Base-by-base conservation (phyloP, 371 early-diverging fungal genomes). In the Batrachochytrium dendrobatidis region DNA sequence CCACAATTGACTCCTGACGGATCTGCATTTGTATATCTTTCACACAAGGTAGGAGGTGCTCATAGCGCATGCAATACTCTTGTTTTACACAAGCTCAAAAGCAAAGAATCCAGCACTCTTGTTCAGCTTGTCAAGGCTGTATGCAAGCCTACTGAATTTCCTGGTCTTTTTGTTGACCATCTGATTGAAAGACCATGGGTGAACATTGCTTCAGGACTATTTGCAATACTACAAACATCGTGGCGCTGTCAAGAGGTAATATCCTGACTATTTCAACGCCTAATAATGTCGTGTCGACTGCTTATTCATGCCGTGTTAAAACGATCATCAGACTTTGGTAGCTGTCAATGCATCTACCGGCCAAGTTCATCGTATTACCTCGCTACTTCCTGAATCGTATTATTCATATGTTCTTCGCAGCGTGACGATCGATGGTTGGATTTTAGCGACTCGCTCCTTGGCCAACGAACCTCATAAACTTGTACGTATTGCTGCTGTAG, bases 1-100 rank as follows among this genome's bases (percentile, higher is more conserved):
- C 39, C 39, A n/a, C 39, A n/a, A 15, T n/a, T 39, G 15, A 39
- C 15, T n/a, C 39, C 39, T n/a, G 39, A 39, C 39, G 39, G 54
- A 17, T 26, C 46, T 15, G 46, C 18, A 12, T 5, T 26, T 31
- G 55, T 79, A 20, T 86, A 76, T 60, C 55, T 86, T 33, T 71
- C 76, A 1, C 79, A 79, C 34, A 29, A 54, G 0, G 56, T 70
- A 26, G 82, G 83, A 8, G 86, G 86, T 6, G 77, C 86, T 17
- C 86, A 86, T 53, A 74, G 68, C 34, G 60, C 77, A 22, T 76
- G 80, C 25, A 66, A 73, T 24, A 70, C 58, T 56, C 58, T 86
- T 25, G 43, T 69, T 53, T 58, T 45, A 30, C 61, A 63, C 20
- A 58, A 63, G 29, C 34, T 73, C n/a, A 59, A 25, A 15, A 54